These are phyloP conservation scores for Fusarium incarnatum DNA, from an alignment of 2,329 filamentous ascomycete genomes.

Conservation along the genomic window DNA sequence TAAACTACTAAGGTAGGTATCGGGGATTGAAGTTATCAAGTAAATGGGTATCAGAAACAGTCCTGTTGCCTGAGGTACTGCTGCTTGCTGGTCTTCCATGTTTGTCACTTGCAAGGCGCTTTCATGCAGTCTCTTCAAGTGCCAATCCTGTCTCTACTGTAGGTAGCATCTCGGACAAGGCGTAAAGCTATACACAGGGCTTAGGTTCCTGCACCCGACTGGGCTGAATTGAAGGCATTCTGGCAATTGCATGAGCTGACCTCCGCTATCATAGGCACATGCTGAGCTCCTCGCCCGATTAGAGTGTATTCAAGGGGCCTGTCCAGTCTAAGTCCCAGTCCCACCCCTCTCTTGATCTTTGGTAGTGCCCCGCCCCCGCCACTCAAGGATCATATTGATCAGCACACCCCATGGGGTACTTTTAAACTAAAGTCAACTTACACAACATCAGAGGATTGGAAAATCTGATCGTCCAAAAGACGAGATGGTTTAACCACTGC, in stretches of 20 bases:
- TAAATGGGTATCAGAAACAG: neutral
- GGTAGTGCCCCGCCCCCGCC: conserved; percentile 1
- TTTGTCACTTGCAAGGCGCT: neutral
- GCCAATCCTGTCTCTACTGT: neutral
- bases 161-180: neutral
- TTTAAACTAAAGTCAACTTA: neutral
- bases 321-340: neutral
- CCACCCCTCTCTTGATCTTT: neutral
- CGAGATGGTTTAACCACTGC: neutral
- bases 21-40: neutral
- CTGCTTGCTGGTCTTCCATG: neutral
- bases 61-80: neutral
- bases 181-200: neutral
- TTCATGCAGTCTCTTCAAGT: neutral
- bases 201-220: neutral
- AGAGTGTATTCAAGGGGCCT: conserved; percentile 1
- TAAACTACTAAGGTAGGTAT: neutral
- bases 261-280: neutral
- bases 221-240: conserved; percentile 4
- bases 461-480: neutral
- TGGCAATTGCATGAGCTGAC: neutral
- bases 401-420: neutral
- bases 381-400: neutral
- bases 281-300: neutral
- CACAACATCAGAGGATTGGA: neutral